Evolutionary conservation across 169 alveolate genomes (phyloP).

Genomic region (Cryptosporidium muris): DNA sequence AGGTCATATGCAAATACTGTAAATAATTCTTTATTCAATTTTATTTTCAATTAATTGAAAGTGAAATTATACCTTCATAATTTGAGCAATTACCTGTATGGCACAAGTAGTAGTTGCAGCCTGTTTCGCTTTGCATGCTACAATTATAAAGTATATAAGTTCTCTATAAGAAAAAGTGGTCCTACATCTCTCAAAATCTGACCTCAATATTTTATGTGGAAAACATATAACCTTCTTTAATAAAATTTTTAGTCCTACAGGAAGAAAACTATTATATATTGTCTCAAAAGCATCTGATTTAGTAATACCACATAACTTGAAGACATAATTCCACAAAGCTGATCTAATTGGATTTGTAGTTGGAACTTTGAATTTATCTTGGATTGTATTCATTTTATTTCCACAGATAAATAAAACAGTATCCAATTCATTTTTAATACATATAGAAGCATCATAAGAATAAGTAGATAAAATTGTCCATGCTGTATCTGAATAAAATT

Average conservation of each 20-base stretch:
- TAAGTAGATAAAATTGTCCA: conserved; percentile 47
- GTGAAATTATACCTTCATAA: not conserved
- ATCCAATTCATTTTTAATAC: conserved; percentile 53
- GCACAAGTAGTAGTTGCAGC: conserved; percentile 37
- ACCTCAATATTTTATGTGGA: conserved; percentile 33
- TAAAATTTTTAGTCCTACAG: conserved; percentile 37
- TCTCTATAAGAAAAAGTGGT: conserved; percentile 45
- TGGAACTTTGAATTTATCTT: conserved; percentile 22
- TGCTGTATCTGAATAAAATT: conserved; percentile 43
- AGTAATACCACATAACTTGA: conserved; percentile 32
- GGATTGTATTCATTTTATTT: conserved; percentile 17
- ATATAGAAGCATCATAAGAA: conserved; percentile 30
- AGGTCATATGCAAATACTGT: too few species aligned
- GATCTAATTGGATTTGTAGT: conserved; percentile 61
- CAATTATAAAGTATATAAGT: conserved; percentile 22
- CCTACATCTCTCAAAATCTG: conserved; percentile 55
- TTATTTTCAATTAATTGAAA: too few species aligned
- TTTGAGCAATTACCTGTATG: conserved; percentile 21
- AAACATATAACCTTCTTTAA: conserved; percentile 15
- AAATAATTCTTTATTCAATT: too few species aligned
- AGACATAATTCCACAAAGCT: conserved; percentile 41
- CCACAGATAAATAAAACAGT: conserved; percentile 22
- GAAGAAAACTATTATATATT: conserved; percentile 52
- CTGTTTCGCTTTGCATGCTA: conserved; percentile 55
- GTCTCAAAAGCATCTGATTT: conserved; percentile 29